phyloP scores from a whole-genome alignment of 2,329 filamentous ascomycete genomes.

The Colletotrichum zoysiae region DNA sequence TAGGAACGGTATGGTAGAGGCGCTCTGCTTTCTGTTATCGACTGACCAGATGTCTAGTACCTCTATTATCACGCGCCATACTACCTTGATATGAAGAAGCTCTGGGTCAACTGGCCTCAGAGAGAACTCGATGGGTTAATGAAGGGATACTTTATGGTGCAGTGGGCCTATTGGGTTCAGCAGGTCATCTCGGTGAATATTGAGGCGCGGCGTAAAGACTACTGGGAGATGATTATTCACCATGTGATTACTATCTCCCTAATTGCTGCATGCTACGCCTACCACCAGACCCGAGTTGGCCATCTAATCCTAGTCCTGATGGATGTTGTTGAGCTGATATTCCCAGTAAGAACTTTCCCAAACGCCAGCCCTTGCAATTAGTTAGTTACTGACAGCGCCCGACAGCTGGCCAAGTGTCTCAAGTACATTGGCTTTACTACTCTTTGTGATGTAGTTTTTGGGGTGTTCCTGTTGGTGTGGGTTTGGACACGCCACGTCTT shows the following conservation, averaged over 20 bases:
- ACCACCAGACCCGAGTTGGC: slow-evolving; percentile 21
- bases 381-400: not conserved
- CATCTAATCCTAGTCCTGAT: slow-evolving; percentile 11
- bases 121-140: slow-evolving; percentile 16
- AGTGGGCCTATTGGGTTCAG: slow-evolving; percentile 29
- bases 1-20: not conserved
- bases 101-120: slow-evolving; percentile 9
- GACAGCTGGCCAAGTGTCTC: slow-evolving; percentile 10
- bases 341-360: no score
- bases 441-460: slow-evolving; percentile 13
- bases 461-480: slow-evolving; percentile 19
- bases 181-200: slow-evolving; percentile 28
- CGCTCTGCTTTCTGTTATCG: no score
- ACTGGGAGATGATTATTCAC: slow-evolving; percentile 13
- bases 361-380: no score
- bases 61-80: slow-evolving; percentile 15
- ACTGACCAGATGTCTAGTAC: not conserved
- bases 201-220: slow-evolving; percentile 13
- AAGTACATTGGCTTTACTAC: slow-evolving; percentile 8
- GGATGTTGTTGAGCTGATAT: slow-evolving; percentile 16
- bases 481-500: slow-evolving; percentile 16
- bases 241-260: slow-evolving; percentile 5
- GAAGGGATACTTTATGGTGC: slow-evolving; percentile 23
- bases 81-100: slow-evolving; percentile 16
- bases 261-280: slow-evolving; percentile 14